Percentiles rank a stretch among this genome's conserved stretches.
phyloP scores from a whole-genome alignment of 2,329 filamentous ascomycete genomes.

The Sporothrix sp. region DNA sequence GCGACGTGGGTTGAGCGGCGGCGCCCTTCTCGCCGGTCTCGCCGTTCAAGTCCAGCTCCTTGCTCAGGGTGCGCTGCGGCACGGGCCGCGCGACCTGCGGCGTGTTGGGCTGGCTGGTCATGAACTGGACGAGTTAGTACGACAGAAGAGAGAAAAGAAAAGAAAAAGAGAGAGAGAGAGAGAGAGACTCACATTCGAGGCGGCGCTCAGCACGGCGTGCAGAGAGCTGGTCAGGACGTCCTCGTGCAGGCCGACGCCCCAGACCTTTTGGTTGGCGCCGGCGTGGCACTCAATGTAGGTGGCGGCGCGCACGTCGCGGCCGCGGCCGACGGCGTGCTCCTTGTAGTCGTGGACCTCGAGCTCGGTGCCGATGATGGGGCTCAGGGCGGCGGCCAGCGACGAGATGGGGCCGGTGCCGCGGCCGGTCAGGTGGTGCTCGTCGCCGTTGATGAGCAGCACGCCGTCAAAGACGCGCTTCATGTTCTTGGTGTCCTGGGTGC shows the following conservation, averaged over 20 bases:
- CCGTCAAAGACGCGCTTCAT: conserved; percentile 76
- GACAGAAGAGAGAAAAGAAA: background rate
- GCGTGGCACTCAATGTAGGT: conserved; percentile 87
- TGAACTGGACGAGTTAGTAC: conserved; percentile 46
- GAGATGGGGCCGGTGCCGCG: conserved; percentile 87
- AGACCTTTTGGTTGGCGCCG: conserved; percentile 60
- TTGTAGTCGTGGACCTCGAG: conserved; percentile 92
- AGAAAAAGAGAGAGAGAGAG: background rate
- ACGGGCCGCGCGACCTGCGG: conserved; percentile 50
- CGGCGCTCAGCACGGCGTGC: conserved; percentile 74
- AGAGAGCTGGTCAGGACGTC: conserved; percentile 87
- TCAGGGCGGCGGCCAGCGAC: conserved; percentile 72
- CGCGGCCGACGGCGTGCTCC: conserved; percentile 82
- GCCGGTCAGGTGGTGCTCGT: conserved; percentile 69
- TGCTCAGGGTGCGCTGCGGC: conserved; percentile 38
- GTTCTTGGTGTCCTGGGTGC: conserved; percentile 67
- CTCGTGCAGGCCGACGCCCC: conserved; percentile 86
- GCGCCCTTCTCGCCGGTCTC: conserved; percentile 9
- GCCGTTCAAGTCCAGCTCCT: conserved; percentile 28
- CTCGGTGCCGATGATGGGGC: conserved; percentile 62
- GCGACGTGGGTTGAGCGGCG: conserved; percentile 7
- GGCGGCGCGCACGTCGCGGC: conserved; percentile 79
- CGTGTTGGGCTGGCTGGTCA: conserved; percentile 58
- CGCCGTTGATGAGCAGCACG: conserved; percentile 70
- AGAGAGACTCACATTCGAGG: conserved; percentile 63